Percentiles rank a stretch among this genome's conserved stretches.
These are phyloP conservation scores for Rhizomucor pusillus DNA, from an alignment of 371 early-diverging fungal species.

Conservation along the genomic window DNA sequence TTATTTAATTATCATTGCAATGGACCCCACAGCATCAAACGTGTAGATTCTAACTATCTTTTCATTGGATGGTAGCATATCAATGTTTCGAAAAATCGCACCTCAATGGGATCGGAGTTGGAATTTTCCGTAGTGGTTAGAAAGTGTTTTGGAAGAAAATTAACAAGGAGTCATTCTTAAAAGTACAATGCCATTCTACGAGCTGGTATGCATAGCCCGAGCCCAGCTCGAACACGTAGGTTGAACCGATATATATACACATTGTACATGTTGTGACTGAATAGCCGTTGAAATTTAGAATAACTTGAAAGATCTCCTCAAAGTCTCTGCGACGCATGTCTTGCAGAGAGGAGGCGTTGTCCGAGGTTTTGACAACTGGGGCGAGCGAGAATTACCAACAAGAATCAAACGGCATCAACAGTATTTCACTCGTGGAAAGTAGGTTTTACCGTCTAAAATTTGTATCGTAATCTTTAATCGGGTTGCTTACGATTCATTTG, in stretches of 20 bases:
- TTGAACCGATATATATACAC: neutral
- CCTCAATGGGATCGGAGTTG: too few species aligned
- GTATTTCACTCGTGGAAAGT: conserved; percentile 64
- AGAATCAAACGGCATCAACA: conserved; percentile 70
- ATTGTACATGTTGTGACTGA: neutral
- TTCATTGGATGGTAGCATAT: too few species aligned
- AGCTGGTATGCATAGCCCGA: conserved; percentile 67
- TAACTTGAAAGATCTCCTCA: conserved; percentile 65
- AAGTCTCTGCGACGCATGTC: conserved; percentile 65
- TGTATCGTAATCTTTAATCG: neutral
- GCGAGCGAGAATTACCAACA: conserved; percentile 59
- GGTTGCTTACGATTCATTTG: neutral
- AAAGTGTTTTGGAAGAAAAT: too few species aligned
- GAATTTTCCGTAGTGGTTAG: too few species aligned
- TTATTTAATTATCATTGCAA: too few species aligned
- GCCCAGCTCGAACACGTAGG: conserved; percentile 53
- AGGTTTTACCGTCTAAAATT: conserved; percentile 17
- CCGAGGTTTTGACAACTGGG: conserved; percentile 67
- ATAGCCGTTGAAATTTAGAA: conserved; percentile 27
- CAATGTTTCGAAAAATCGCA: too few species aligned
- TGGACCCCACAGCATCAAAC: too few species aligned
- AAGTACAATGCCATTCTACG: conserved; percentile 65
- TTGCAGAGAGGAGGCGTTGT: conserved; percentile 79
- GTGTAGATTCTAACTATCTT: too few species aligned
- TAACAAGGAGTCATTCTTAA: too few species aligned